These are phyloP conservation scores for Olyra latifolia DNA, from an alignment of 176 grass and related monocot genomes.

Conservation along the genomic window DNA sequence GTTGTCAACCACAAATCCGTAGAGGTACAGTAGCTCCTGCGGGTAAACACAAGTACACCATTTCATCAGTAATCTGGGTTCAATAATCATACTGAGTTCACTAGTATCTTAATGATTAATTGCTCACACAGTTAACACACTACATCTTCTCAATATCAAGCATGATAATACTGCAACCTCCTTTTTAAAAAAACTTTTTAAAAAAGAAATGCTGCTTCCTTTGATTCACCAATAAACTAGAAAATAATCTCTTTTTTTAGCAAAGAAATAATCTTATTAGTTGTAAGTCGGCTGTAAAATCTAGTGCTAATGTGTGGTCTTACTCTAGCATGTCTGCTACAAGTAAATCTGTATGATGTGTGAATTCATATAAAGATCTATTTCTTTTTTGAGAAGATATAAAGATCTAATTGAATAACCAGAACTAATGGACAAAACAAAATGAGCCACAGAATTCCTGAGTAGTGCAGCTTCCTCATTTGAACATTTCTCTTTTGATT, in stretches of 20 bases:
- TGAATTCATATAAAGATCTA: slow-evolving; percentile 6
- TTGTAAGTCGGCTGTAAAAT: not conserved
- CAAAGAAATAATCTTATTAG: slow-evolving; percentile 10
- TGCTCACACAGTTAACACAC: not conserved
- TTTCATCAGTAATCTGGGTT: slow-evolving; percentile 14
- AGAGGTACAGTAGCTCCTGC: slow-evolving; percentile 91
- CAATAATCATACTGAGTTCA: slow-evolving; percentile 1
- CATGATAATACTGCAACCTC: slow-evolving; percentile 3
- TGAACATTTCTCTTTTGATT: not conserved
- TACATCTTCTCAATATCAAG: not conserved
- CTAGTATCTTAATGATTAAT: not conserved
- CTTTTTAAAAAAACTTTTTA: too few relatives aligned
- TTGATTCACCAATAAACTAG: not conserved
- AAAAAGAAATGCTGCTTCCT: not conserved
- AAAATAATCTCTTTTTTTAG: too few relatives aligned
- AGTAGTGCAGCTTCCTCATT: not conserved
- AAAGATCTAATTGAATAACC: not conserved
- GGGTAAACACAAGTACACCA: slow-evolving; percentile 32
- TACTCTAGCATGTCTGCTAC: not conserved
- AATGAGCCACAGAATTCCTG: not conserved
- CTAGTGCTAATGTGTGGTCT: not conserved
- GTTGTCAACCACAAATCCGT: slow-evolving; percentile 89
- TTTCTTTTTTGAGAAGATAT: too few relatives aligned
- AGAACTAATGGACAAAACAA: not conserved
- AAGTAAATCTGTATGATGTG: slow-evolving; percentile 12